Evolutionary conservation across 805 yeast genomes (phyloP), one percentile per base, ranked within the genome.

Genomic region (Cyberlindnera nakhonratchasimensis): DNA sequence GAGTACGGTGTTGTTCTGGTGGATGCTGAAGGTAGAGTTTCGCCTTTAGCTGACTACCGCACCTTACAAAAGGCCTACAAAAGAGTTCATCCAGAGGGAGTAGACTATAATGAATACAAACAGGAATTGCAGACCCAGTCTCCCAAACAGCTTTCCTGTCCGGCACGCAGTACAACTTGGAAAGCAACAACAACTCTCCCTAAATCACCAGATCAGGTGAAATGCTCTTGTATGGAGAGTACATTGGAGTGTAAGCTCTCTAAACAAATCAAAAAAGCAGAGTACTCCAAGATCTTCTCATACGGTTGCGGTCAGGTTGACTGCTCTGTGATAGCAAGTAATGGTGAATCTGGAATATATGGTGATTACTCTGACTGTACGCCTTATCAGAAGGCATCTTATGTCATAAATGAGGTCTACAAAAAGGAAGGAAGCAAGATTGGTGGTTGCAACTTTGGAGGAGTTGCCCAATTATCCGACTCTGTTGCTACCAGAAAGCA

Each of bases 301-400:
- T 64, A 63, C 42, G 70, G 81, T 5, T 85, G 93, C 63, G 72
- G 73, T 37, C 53, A 66, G 24, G 67, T 74, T 41, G 75, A 74
- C 50, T 85, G 95, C 62, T 58, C 69, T 20, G 84, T 75, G 37
- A 82, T 85, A 41, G 60, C 51, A 23, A 71, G 71, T n/a, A 69
- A 81, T 62, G 89, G 86, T 49, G 54, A 60, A 26, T 56, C 56
- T 6, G 93, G 90, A 41, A 45, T 48, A 0, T 85, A 84, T 58
- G 93, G 93, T 46, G 70, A 73, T 6, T 77, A 70, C 58, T 79
- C 91, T 9, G 83, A 73, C 69, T 86, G 93, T 57, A 66, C 79
- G 10, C 63, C 73, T 34, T 72, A 72, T 54, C 86, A 81, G 42
- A 75, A 79, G 64, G 72, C 85, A 39, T 74, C 86, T 2, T 79